phyloP scores from a whole-genome alignment of 768 basidiomycete species.

The Cytidiella melzeri region DNA sequence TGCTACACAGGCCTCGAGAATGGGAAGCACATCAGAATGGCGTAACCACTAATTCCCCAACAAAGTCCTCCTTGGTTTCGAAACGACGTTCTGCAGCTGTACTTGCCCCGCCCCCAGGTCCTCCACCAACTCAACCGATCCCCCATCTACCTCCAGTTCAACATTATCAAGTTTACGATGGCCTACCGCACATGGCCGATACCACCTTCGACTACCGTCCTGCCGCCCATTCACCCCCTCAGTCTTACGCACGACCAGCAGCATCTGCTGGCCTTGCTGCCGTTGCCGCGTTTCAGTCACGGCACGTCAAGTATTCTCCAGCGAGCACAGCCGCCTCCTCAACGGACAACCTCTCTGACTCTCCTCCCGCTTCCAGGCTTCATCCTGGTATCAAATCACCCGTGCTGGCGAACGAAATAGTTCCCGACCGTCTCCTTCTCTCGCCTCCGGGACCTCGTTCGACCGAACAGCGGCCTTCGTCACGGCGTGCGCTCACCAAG shows the following conservation, averaged over 20 bases:
- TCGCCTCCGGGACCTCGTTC: slow-evolving; percentile 36
- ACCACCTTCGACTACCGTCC: slow-evolving; percentile 12
- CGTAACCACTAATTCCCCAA: slow-evolving; percentile 12
- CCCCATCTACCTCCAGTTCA: slow-evolving; percentile 51
- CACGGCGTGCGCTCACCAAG: slow-evolving; percentile 77
- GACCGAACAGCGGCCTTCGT: slow-evolving; percentile 61
- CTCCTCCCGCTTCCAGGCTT: slow-evolving; percentile 48
- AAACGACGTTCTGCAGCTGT: slow-evolving; percentile 69
- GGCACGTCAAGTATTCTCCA: slow-evolving; percentile 25
- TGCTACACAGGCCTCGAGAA: slow-evolving; percentile 20
- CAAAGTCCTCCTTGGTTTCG: slow-evolving; percentile 28
- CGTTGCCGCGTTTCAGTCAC: slow-evolving; percentile 52
- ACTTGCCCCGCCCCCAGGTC: slow-evolving; percentile 56
- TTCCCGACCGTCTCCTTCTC: slow-evolving; percentile 38
- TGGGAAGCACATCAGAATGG: slow-evolving; percentile 12
- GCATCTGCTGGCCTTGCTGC: slow-evolving; percentile 49
- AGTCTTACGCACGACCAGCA: slow-evolving; percentile 28
- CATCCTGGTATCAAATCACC: slow-evolving; percentile 21
- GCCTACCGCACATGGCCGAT: slow-evolving; percentile 12
- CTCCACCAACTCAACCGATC: slow-evolving; percentile 71
- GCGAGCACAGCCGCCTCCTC: slow-evolving; percentile 29
- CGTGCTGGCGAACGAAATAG: slow-evolving; percentile 31
- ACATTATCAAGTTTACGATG: slow-evolving; percentile 25
- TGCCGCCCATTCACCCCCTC: slow-evolving; percentile 14
- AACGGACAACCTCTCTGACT: slow-evolving; percentile 50